Base-by-base conservation (phyloP, 2,329 filamentous ascomycete genomes). In the Aspergillus ruber region DNA sequence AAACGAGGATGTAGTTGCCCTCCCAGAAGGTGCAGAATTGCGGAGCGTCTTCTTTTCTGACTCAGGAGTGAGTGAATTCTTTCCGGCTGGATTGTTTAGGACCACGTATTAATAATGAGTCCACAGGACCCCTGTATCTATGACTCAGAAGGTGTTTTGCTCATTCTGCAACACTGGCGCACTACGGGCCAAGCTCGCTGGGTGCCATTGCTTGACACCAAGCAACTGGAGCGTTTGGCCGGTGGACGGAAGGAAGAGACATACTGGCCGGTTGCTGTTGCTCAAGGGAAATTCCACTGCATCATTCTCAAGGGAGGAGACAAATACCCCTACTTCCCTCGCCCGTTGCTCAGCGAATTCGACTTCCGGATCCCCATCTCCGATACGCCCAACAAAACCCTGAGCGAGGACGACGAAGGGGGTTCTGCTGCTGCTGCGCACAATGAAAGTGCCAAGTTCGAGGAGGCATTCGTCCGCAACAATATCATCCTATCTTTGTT, bases 261-360 rank as follows among this genome's bases (percentile, higher is more conserved):
- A 0, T 98, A 98, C 74, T 98, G 90, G 80, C 93, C 93, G 1
- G 88, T 98, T 27, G 93, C 93, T 1, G 90, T 97, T 1, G 89
- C 91, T 2, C 83, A 90, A 59, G 80, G 86, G 61, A 91, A 86
- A 62, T 98, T 98, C 69, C 91, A 97, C 76, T 98, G 94, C 73
- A 96, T 98, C 70, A 97, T 98, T 59, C 83, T 98, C 63, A 98
- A 98, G 72, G 93, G 93, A 53, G 87, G 86, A 32, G 93, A 98
- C 64, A 81, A 85, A 62, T 88, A 96, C 62, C 90, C 91, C 0
- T 96, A 93, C 73, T 97, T 91, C 71, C 93, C 89, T 9, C 84
- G 87, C 8, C 90, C 89, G 2, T 74, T 96, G 33, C 83, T 98
- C 32, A 90, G 85, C 38, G 93, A 98, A 66, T 98, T 98, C 63